Evolutionary conservation across 2,329 filamentous ascomycete genomes (phyloP).

Genomic region (Neophaeococcomyces aloes): DNA sequence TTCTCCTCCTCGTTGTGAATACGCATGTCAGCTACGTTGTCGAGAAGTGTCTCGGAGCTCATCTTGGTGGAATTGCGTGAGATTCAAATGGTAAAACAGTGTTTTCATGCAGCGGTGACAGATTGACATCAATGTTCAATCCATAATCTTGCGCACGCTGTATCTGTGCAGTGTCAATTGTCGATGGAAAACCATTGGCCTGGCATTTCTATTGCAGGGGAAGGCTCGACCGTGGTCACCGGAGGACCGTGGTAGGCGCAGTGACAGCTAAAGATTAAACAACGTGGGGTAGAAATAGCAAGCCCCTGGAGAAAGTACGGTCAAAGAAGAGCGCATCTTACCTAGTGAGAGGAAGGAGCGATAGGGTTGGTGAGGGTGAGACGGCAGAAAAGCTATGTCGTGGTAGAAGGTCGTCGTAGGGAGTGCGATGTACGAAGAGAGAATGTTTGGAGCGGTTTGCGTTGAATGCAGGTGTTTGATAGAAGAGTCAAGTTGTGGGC

Average conservation of each 20-base stretch:
- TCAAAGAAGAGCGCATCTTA: slow-evolving; percentile 7
- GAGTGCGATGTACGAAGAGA: not conserved
- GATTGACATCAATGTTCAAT: slow-evolving; percentile 1
- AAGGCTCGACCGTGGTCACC: not conserved
- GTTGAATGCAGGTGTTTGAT: slow-evolving; percentile 8
- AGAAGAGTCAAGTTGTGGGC: slow-evolving; percentile 9
- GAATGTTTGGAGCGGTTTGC: not conserved
- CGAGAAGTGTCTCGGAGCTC: not conserved
- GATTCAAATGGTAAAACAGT: too few species aligned
- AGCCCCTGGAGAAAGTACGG: slow-evolving; percentile 4
- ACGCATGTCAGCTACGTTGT: not conserved
- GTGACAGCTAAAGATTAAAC: slow-evolving; percentile 4
- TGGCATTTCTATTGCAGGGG: not conserved
- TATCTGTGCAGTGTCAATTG: too few species aligned
- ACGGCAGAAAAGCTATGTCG: slow-evolving; percentile 3
- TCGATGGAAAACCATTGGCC: not conserved
- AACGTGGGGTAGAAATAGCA: slow-evolving; percentile 3
- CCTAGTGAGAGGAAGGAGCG: slow-evolving; percentile 6
- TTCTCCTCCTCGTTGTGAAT: not conserved
- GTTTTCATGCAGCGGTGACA: not conserved
- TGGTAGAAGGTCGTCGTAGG: not conserved
- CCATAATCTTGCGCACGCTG: not conserved
- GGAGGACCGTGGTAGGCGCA: not conserved
- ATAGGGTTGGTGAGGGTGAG: not conserved
- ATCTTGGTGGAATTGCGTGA: not conserved